Evolutionary conservation across 352 stramenopile genomes (phyloP).

Genomic region (Pythium insidiosum): DNA sequence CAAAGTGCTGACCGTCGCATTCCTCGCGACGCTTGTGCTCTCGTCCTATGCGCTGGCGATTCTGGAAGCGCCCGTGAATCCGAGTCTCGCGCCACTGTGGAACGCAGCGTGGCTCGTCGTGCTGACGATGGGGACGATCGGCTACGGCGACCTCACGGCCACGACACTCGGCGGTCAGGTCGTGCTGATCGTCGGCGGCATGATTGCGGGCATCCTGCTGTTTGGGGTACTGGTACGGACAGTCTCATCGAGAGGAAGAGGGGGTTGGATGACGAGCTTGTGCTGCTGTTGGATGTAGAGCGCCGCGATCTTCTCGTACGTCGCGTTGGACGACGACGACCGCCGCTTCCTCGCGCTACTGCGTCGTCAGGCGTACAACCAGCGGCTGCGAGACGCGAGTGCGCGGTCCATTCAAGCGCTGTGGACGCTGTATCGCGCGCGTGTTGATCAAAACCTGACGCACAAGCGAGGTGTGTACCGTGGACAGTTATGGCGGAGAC

Average conservation of each 20-base stretch:
- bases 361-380: constrained; percentile 29
- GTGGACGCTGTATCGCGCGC: constrained; percentile 28
- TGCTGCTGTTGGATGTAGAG: constrained; percentile 23
- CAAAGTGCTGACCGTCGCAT: constrained; percentile 35
- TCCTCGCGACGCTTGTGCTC: constrained; percentile 31
- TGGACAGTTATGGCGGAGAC: too few relatives aligned
- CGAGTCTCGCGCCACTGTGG: constrained; percentile 36
- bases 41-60: constrained; percentile 61
- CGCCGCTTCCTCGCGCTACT: constrained; percentile 51
- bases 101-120: constrained; percentile 67
- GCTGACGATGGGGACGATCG: constrained; percentile 70
- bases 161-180: constrained; percentile 48
- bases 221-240: constrained; percentile 51
- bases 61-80: constrained; percentile 58
- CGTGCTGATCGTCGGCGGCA: constrained; percentile 51
- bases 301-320: constrained; percentile 51
- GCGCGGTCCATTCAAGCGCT: constrained; percentile 52
- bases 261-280: too few relatives aligned
- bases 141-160: constrained; percentile 59
- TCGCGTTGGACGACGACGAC: constrained; percentile 47
- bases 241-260: background rate
- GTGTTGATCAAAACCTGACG: background rate
- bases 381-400: constrained; percentile 30
- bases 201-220: constrained; percentile 63
- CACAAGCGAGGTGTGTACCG: too few relatives aligned